Conservation (phyloP, 192 early-diverging fungal species). For the Coemansia sp. region DNA sequence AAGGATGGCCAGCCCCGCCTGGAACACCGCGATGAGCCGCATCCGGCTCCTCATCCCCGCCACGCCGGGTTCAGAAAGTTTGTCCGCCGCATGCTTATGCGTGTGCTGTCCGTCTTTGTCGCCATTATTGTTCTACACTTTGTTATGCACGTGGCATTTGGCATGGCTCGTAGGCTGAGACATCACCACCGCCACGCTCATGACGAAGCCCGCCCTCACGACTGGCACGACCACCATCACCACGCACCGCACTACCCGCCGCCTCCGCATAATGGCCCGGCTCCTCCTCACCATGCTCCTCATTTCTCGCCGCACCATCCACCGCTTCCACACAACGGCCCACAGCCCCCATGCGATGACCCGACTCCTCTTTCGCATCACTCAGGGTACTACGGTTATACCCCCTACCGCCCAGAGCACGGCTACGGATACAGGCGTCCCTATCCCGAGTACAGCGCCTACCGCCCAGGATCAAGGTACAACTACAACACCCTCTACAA, state of each 20-base stretch:
- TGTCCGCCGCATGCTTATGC: slow-evolving; percentile 11
- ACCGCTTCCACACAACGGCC: background rate
- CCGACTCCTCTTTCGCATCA: slow-evolving; percentile 9
- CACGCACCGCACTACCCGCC: background rate
- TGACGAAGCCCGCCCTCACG: background rate
- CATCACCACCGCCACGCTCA: background rate
- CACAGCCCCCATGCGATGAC: background rate
- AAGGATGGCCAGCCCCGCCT: slow-evolving; percentile 10
- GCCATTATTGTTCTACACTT: background rate
- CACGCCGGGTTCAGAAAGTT: background rate
- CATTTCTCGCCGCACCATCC: background rate
- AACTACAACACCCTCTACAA: slow-evolving; percentile 3
- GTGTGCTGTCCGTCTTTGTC: slow-evolving; percentile 5
- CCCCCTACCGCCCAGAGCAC: slow-evolving; percentile 8
- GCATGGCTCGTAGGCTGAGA: background rate
- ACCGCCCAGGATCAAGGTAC: background rate
- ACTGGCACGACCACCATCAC: background rate
- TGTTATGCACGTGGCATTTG: background rate
- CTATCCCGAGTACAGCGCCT: slow-evolving; percentile 4
- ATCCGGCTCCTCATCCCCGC: slow-evolving; percentile 3
- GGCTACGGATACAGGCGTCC: slow-evolving; percentile 16
- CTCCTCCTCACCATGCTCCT: no score
- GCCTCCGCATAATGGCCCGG: background rate
- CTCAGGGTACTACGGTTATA: background rate
- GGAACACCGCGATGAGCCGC: slow-evolving; percentile 3